Percentiles rank a stretch among this genome's conserved stretches.
These are phyloP conservation scores for Novymonas esmeraldas DNA, from an alignment of 208 protist genomes.

Conservation along the genomic window DNA sequence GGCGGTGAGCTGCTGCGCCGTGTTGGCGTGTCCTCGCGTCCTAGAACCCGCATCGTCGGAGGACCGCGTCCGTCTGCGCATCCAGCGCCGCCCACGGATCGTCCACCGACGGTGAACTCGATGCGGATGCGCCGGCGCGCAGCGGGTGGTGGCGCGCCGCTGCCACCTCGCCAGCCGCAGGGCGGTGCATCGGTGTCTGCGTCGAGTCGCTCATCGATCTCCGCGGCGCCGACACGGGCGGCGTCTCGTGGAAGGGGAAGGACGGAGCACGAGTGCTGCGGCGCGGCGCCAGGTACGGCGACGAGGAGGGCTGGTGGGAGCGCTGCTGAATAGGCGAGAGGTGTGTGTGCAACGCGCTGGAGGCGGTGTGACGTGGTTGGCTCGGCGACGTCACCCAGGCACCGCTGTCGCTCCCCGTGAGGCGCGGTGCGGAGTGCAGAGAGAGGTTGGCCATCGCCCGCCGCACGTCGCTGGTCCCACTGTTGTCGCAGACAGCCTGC, in stretches of 20 bases:
- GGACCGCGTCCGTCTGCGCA: slow-evolving; percentile 59
- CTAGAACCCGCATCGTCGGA: slow-evolving; percentile 31
- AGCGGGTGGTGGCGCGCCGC: background rate
- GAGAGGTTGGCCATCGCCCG: slow-evolving; percentile 36
- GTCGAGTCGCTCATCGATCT: slow-evolving; percentile 13
- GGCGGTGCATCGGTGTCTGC: slow-evolving; percentile 17
- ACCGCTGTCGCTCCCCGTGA: background rate
- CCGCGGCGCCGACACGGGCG: slow-evolving; percentile 4
- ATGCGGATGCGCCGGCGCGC: background rate
- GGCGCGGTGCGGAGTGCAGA: slow-evolving; percentile 29
- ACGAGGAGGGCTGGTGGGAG: slow-evolving; percentile 14
- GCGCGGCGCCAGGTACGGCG: slow-evolving; percentile 16
- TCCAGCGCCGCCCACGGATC: slow-evolving; percentile 69
- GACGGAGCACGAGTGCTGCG: slow-evolving; percentile 1
- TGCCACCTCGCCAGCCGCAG: background rate
- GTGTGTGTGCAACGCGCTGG: slow-evolving; percentile 1
- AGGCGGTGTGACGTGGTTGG: background rate
- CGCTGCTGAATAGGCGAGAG: slow-evolving; percentile 25
- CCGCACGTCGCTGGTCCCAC: slow-evolving; percentile 10
- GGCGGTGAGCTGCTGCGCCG: background rate
- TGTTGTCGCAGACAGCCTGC: slow-evolving; percentile 25
- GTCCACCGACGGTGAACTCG: slow-evolving; percentile 19
- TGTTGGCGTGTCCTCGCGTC: background rate
- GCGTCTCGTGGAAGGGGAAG: background rate
- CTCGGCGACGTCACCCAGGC: background rate